Percentiles rank a stretch among this genome's conserved stretches.
Conservation (phyloP, 2,329 filamentous ascomycete genomes). For the Leptographium procerum region DNA sequence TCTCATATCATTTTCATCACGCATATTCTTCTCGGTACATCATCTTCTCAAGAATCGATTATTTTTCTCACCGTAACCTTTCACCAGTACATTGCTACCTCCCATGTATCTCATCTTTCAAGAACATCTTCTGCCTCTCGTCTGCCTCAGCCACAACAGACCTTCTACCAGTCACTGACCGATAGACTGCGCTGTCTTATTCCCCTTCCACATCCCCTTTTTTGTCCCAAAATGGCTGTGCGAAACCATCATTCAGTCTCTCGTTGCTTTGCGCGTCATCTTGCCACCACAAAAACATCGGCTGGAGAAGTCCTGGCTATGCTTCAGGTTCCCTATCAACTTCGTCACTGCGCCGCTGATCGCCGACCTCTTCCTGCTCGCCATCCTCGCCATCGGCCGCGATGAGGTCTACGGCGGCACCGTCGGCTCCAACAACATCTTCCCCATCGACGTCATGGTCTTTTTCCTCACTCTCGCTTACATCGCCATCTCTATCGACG, state of each 20-base stretch:
- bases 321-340: constrained; percentile 52
- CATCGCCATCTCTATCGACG: constrained; percentile 67
- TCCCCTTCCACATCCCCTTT: constrained; percentile 55
- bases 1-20: too few relatives aligned
- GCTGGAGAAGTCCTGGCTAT: constrained; percentile 24
- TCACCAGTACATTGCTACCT: too few relatives aligned
- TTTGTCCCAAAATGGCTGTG: constrained; percentile 42
- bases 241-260: constrained; percentile 15
- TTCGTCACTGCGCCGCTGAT: constrained; percentile 61
- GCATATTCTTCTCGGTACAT: too few relatives aligned
- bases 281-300: constrained; percentile 27
- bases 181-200: constrained; percentile 56
- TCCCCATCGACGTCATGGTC: constrained; percentile 60
- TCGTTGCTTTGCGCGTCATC: constrained; percentile 8
- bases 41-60: too few relatives aligned
- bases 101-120: too few relatives aligned
- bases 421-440: constrained; percentile 52
- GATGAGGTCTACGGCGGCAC: constrained; percentile 59
- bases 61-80: background rate
- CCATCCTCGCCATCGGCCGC: constrained; percentile 55
- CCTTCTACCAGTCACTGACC: background rate
- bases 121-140: too few relatives aligned
- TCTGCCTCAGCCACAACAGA: too few relatives aligned
- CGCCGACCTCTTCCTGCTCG: constrained; percentile 59
- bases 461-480: constrained; percentile 67